Percentiles rank a stretch among this genome's conserved stretches.
Conservation (phyloP, 2,329 filamentous ascomycete species). For the Lanzia echinophila region DNA sequence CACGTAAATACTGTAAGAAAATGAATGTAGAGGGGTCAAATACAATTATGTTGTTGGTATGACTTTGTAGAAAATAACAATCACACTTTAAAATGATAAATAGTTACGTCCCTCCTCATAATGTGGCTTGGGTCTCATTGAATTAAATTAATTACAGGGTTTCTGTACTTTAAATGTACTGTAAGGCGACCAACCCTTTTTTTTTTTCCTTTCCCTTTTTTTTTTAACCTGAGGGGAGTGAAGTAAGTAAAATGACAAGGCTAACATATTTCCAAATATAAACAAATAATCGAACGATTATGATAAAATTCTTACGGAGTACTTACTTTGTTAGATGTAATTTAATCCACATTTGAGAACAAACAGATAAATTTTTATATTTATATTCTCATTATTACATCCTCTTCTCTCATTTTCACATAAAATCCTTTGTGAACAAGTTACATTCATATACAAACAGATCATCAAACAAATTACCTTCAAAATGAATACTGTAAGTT, state of each 20-base stretch:
- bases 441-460: not conserved
- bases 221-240: no score
- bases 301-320: not conserved
- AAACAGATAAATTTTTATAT: not conserved
- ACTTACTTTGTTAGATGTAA: no score
- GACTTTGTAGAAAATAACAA: no score
- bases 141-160: no score
- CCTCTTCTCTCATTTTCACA: not conserved
- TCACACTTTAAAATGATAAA: no score
- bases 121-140: no score
- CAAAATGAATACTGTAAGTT: conserved; percentile 48
- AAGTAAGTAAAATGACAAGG: not conserved
- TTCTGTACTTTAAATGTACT: no score
- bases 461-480: conserved; percentile 1
- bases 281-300: not conserved
- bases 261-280: no score
- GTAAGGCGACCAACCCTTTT: no score
- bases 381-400: not conserved
- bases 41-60: conserved; percentile 9
- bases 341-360: no score
- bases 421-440: not conserved
- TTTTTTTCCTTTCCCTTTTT: no score
- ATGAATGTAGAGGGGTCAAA: conserved; percentile 6
- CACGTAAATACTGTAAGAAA: conserved; percentile 1
- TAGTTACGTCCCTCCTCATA: no score